Evolutionary conservation across 768 basidiomycete species (phyloP).

Genomic region (Pulveroboletus sp.): DNA sequence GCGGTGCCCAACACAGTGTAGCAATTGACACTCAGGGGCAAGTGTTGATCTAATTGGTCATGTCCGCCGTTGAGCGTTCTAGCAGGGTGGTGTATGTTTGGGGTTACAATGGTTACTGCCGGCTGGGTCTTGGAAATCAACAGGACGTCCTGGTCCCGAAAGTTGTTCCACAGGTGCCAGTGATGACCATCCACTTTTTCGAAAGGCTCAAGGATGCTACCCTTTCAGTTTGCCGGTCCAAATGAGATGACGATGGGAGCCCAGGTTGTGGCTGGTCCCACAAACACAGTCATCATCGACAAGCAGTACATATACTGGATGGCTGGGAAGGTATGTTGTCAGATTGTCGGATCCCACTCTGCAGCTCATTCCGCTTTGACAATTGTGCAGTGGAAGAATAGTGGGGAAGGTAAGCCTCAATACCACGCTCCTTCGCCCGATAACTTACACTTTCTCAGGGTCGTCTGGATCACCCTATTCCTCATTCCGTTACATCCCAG

Average conservation of each 20-base stretch:
- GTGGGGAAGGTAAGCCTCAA: conserved; percentile 68
- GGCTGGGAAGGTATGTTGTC: conserved; percentile 61
- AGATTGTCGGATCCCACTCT: not conserved
- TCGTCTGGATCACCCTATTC: conserved; percentile 89
- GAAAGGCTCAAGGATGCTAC: not conserved
- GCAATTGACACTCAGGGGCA: conserved; percentile 77
- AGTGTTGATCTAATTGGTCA: conserved; percentile 7
- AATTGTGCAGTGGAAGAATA: conserved; percentile 79
- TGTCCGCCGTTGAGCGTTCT: conserved; percentile 7
- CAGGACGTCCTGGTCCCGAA: conserved; percentile 78
- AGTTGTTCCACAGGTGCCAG: conserved; percentile 66
- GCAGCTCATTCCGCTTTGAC: not conserved
- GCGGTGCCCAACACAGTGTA: conserved; percentile 82
- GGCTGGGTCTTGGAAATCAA: conserved; percentile 84
- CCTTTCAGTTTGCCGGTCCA: conserved; percentile 65
- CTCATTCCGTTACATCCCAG: conserved; percentile 80
- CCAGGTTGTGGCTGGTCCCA: conserved; percentile 70
- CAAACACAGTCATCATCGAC: conserved; percentile 81
- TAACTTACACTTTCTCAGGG: conserved; percentile 43
- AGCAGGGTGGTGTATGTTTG: conserved; percentile 72
- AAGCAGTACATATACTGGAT: conserved; percentile 83
- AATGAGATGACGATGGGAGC: conserved; percentile 58
- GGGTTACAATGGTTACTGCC: conserved; percentile 90
- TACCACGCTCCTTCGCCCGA: not conserved
- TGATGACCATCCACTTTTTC: conserved; percentile 1